Conservation (phyloP, 768 basidiomycete species). For the Boletus pseudo-olivaceus region DNA sequence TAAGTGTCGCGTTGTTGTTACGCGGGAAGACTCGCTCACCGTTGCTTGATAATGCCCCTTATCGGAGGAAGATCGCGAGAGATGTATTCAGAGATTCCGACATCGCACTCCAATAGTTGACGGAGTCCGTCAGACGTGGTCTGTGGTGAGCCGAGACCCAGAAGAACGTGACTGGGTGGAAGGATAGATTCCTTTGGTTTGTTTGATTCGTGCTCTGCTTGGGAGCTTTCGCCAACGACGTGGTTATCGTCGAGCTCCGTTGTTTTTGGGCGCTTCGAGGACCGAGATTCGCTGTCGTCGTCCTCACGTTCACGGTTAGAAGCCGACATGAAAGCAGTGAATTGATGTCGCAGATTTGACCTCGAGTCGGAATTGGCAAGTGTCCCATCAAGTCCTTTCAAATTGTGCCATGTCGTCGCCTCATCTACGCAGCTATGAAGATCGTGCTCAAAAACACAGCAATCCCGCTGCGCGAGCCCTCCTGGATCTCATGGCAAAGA, state of each 20-base stretch:
- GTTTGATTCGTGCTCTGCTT: background rate
- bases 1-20: background rate
- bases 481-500: slow-evolving; percentile 79
- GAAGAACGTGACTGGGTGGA: slow-evolving; percentile 71
- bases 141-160: slow-evolving; percentile 54
- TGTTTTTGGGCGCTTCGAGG: slow-evolving; percentile 38
- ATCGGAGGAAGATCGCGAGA: slow-evolving; percentile 66
- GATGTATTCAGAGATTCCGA: slow-evolving; percentile 89
- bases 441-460: slow-evolving; percentile 51
- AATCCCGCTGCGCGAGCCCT: slow-evolving; percentile 81
- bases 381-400: no score
- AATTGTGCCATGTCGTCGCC: slow-evolving; percentile 30
- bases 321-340: slow-evolving; percentile 22
- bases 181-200: slow-evolving; percentile 36
- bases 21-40: slow-evolving; percentile 45
- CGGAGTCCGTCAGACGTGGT: slow-evolving; percentile 50
- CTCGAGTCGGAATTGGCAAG: background rate
- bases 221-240: slow-evolving; percentile 1
- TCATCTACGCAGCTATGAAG: slow-evolving; percentile 53
- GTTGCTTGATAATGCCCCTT: slow-evolving; percentile 94
- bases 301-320: slow-evolving; percentile 51
- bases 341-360: no score
- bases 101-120: slow-evolving; percentile 69
- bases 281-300: slow-evolving; percentile 36
- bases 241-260: slow-evolving; percentile 18